phyloP scores from a whole-genome alignment of 1,284 basidiomycete genomes.

The Ganoderma meredithae region DNA sequence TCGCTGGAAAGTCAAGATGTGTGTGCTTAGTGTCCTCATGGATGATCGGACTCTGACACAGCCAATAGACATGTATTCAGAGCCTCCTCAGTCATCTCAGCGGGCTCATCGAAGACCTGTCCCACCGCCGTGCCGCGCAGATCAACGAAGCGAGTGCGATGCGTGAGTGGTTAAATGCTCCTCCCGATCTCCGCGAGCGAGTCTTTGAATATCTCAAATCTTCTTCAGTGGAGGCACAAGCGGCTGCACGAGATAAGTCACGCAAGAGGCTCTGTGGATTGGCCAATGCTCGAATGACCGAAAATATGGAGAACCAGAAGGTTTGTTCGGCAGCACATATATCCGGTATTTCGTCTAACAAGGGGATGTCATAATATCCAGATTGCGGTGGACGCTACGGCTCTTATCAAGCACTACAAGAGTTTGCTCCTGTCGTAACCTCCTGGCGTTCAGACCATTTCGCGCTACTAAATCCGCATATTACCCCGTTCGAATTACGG shows the following conservation, averaged over 20 bases:
- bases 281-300: slow-evolving; percentile 47
- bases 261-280: slow-evolving; percentile 46
- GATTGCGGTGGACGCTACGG: slow-evolving; percentile 51
- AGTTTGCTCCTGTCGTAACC: slow-evolving; percentile 45
- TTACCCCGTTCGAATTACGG: neutral
- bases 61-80: slow-evolving; percentile 44
- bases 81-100: slow-evolving; percentile 41
- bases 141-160: slow-evolving; percentile 47
- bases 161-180: slow-evolving; percentile 39
- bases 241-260: slow-evolving; percentile 44
- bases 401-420: slow-evolving; percentile 55
- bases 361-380: slow-evolving; percentile 30
- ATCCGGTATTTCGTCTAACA: neutral
- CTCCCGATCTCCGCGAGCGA: neutral
- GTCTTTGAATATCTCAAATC: neutral
- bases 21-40: neutral
- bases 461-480: neutral
- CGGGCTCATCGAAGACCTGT: slow-evolving; percentile 46
- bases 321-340: slow-evolving; percentile 32
- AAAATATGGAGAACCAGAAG: slow-evolving; percentile 51
- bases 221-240: slow-evolving; percentile 45
- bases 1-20: slow-evolving; percentile 41
- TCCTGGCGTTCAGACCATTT: neutral
- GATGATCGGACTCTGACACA: too few relatives aligned
- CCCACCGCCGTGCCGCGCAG: slow-evolving; percentile 42